Evolutionary conservation across 306 rosid species (phyloP).

Genomic region (Rosa chinensis): DNA sequence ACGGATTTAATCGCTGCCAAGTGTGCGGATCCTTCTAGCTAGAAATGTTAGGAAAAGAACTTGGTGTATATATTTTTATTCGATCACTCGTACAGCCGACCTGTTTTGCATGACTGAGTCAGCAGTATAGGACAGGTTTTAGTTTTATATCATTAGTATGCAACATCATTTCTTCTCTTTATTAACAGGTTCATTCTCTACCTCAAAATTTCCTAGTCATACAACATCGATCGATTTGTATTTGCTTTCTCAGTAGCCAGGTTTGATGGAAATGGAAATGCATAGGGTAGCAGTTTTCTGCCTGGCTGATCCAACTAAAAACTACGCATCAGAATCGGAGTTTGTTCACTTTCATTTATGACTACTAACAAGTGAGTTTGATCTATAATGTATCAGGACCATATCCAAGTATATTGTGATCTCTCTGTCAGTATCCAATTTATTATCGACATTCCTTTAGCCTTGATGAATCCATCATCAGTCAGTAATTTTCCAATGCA

Average conservation of each 20-base stretch:
- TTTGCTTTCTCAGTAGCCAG: background rate
- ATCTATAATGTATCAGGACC: too few species aligned
- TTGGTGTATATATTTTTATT: conserved; percentile 5
- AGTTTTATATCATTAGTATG: conserved; percentile 2
- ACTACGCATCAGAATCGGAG: background rate
- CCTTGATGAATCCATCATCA: too few species aligned
- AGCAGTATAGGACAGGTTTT: conserved; percentile 1
- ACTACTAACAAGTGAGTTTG: background rate
- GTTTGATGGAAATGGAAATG: background rate
- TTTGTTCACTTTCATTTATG: background rate
- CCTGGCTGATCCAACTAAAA: background rate
- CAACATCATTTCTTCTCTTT: background rate
- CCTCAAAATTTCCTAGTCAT: conserved; percentile 10
- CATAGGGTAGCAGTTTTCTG: background rate
- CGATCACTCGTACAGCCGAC: background rate
- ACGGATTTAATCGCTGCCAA: background rate
- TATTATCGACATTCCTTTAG: too few species aligned
- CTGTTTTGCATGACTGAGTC: background rate
- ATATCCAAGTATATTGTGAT: too few species aligned
- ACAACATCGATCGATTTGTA: background rate
- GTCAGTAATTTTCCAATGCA: too few species aligned
- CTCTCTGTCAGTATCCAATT: too few species aligned
- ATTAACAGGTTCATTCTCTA: background rate
- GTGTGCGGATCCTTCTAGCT: background rate
- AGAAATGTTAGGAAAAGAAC: background rate